Conservation (phyloP, 2,329 filamentous ascomycete species). For the Chrysosporium queenslandicum region DNA sequence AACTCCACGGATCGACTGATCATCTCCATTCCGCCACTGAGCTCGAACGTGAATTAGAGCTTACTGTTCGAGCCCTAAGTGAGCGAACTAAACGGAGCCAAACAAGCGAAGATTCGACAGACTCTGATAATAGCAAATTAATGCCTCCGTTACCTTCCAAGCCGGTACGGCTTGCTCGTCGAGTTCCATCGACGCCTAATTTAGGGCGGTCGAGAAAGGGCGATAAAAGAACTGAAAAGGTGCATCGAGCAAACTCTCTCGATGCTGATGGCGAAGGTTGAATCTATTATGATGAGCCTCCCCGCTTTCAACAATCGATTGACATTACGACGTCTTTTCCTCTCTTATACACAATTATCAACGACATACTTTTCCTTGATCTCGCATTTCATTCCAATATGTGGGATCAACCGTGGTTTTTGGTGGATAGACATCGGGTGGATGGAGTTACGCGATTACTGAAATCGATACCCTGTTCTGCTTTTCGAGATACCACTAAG, state of each 20-base stretch:
- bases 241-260: conserved; percentile 28
- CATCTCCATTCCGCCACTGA: conserved; percentile 43
- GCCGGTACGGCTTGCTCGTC: conserved; percentile 24
- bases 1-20: conserved; percentile 42
- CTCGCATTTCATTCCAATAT: background rate
- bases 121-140: conserved; percentile 24
- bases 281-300: background rate
- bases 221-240: conserved; percentile 14
- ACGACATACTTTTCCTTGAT: background rate
- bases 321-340: background rate
- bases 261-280: conserved; percentile 23
- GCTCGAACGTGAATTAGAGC: conserved; percentile 48
- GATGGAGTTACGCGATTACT: background rate
- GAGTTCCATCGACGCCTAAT: conserved; percentile 31
- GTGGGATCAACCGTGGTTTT: background rate
- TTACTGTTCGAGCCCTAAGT: conserved; percentile 30
- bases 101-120: conserved; percentile 24
- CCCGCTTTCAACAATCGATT: background rate
- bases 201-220: conserved; percentile 21
- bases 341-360: background rate
- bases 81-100: conserved; percentile 25
- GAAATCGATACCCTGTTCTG: background rate
- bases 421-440: background rate
- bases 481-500: conserved; percentile 1
- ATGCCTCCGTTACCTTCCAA: conserved; percentile 21